Percentiles rank a stretch among this genome's conserved stretches.
phyloP scores from a whole-genome alignment of 495 filamentous ascomycete genomes.

The Viridothelium virens region DNA sequence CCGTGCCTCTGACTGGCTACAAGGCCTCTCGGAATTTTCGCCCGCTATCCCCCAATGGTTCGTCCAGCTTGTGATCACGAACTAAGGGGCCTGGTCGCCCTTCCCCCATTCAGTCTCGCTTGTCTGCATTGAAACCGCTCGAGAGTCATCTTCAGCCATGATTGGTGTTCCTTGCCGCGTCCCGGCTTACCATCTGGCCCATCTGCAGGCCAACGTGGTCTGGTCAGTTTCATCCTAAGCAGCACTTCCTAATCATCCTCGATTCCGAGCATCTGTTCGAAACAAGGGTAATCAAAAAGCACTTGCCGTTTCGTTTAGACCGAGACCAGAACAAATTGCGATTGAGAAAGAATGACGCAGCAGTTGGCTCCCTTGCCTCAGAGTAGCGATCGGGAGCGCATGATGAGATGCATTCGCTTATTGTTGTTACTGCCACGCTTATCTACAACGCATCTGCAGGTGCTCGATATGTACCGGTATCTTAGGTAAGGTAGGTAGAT shows the following conservation, averaged over 20 bases:
- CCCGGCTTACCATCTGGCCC: not conserved
- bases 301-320: not conserved
- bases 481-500: not conserved
- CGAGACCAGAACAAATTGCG: not conserved
- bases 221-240: not conserved
- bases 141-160: not conserved
- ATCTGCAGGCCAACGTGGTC: not conserved
- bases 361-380: not conserved
- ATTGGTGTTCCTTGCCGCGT: constrained; percentile 2
- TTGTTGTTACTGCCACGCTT: not conserved
- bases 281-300: not conserved
- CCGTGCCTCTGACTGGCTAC: not conserved
- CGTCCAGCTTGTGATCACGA: not conserved
- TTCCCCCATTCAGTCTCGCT: not conserved
- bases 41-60: not conserved
- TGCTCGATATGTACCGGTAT: too few relatives aligned
- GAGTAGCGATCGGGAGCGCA: not conserved
- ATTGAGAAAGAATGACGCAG: not conserved
- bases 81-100: not conserved
- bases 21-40: not conserved
- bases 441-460: constrained; percentile 1
- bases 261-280: not conserved
- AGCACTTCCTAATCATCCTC: not conserved
- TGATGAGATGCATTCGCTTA: not conserved
- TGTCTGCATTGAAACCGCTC: constrained; percentile 3